A percentile compares a stretch with the other conserved stretches of the same genome.
phyloP scores from a whole-genome alignment of 148 eudicot genomes.

The Limonium bicolor region DNA sequence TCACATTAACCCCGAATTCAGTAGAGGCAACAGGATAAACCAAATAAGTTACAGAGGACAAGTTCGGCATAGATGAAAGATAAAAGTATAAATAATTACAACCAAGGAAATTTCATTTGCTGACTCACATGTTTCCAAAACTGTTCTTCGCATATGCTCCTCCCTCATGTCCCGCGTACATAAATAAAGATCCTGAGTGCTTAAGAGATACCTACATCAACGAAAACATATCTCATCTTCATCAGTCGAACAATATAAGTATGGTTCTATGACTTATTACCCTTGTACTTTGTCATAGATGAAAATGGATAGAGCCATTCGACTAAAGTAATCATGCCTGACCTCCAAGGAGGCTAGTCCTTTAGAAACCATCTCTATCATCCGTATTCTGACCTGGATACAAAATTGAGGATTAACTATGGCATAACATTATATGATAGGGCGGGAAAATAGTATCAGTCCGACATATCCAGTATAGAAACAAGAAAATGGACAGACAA shows the following conservation, averaged over 20 bases:
- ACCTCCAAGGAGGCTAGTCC: constrained; percentile 92
- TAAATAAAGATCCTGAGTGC: constrained; percentile 96
- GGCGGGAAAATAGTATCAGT: too few relatives aligned
- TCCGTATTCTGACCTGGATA: constrained; percentile 66
- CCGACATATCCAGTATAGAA: too few relatives aligned
- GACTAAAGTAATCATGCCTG: not conserved
- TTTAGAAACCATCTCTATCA: constrained; percentile 84
- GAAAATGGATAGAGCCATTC: too few relatives aligned
- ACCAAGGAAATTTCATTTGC: not conserved
- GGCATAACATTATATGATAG: too few relatives aligned
- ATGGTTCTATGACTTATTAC: too few relatives aligned
- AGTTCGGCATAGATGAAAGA: not conserved
- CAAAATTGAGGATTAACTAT: too few relatives aligned
- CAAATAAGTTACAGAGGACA: not conserved
- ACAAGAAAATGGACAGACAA: too few relatives aligned
- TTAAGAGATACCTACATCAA: constrained; percentile 77
- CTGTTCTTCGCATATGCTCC: constrained; percentile 99
- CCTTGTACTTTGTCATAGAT: too few relatives aligned
- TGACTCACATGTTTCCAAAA: constrained; percentile 79
- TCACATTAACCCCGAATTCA: too few relatives aligned
- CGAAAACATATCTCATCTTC: not conserved
- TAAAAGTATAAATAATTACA: too few relatives aligned
- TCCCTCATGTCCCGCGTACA: constrained; percentile 97
- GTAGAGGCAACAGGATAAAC: too few relatives aligned
- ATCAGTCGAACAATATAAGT: not conserved